Evolutionary conservation across 345 rosid genomes (phyloP).

Genomic region (Sisymbrium altissimum): DNA sequence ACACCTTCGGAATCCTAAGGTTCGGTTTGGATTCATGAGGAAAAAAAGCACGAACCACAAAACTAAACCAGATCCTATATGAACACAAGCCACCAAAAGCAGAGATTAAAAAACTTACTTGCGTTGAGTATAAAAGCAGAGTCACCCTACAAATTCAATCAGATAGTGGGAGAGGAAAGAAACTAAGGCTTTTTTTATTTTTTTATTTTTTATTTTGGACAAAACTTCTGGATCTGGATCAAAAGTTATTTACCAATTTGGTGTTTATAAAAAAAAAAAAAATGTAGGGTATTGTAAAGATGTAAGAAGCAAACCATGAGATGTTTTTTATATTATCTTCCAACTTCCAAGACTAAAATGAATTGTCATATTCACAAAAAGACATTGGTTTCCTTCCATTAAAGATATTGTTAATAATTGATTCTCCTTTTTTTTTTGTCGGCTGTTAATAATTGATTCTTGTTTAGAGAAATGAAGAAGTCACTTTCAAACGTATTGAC

Average conservation of each 20-base stretch:
- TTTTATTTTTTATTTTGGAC: too few species aligned
- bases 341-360: too few species aligned
- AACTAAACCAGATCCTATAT: not conserved
- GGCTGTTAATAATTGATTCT: too few species aligned
- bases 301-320: too few species aligned
- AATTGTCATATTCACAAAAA: not conserved
- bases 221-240: not conserved
- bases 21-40: not conserved
- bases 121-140: not conserved
- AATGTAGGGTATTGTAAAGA: too few species aligned
- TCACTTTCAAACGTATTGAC: not conserved
- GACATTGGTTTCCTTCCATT: too few species aligned
- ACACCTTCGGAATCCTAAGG: too few species aligned
- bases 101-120: conserved; percentile 7
- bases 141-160: not conserved
- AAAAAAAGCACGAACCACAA: not conserved
- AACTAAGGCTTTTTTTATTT: not conserved
- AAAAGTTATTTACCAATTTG: not conserved
- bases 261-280: too few species aligned
- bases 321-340: too few species aligned
- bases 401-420: not conserved
- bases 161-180: too few species aligned
- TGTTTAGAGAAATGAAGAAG: not conserved
- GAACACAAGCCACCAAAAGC: conserved; percentile 8
- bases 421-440: too few species aligned